Evolutionary conservation across 306 rosid genomes (phyloP).

Genomic region (Cucurbita moschata): DNA sequence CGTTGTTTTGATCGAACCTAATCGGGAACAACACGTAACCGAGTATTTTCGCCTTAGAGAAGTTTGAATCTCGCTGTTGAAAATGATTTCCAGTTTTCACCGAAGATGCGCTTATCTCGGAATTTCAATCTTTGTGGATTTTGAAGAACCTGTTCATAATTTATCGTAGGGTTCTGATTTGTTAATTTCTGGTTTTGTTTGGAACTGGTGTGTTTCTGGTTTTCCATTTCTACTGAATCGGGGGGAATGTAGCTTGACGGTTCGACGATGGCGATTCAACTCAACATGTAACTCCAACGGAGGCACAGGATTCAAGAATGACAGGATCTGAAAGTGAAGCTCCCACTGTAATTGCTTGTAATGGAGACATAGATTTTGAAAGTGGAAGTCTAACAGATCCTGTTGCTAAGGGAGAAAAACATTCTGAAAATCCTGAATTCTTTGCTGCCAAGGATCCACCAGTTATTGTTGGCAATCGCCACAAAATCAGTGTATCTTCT

Average conservation of each 20-base stretch:
- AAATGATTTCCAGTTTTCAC: neutral
- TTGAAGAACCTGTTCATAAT: neutral
- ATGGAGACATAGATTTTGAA: neutral
- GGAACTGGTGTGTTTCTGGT: neutral
- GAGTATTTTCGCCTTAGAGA: neutral
- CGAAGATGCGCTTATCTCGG: neutral
- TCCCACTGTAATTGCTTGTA: neutral
- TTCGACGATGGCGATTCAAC: neutral
- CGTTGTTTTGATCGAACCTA: neutral
- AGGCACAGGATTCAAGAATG: neutral
- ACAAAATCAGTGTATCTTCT: constrained; percentile 7
- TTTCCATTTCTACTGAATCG: neutral
- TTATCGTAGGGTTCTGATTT: neutral
- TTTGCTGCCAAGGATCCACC: neutral
- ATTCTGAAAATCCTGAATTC: constrained; percentile 2
- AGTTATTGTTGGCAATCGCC: neutral
- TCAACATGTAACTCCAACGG: neutral
- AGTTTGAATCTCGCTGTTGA: neutral
- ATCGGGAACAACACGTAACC: neutral
- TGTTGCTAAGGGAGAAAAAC: neutral
- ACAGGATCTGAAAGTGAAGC: neutral
- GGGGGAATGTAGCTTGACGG: neutral
- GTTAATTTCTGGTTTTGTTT: neutral
- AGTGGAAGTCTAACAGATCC: constrained; percentile 3
- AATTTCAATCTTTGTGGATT: neutral